Conservation (phyloP, 2,329 filamentous ascomycete genomes). For the Fusarium annulatum region DNA sequence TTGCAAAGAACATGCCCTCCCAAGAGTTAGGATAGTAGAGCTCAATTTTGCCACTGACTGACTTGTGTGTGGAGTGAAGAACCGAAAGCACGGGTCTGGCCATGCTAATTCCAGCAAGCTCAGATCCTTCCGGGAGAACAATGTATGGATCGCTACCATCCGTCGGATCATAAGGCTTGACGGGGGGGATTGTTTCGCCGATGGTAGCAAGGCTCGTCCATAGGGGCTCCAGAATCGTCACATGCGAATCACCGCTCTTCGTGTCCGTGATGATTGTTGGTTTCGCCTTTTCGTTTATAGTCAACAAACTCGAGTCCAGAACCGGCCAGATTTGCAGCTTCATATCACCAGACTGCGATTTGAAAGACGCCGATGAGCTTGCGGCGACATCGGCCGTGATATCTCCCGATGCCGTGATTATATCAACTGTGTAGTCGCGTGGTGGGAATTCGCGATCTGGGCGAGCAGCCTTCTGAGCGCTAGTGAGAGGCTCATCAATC, state of each 20-base stretch:
- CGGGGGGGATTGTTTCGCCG: slow-evolving; percentile 14
- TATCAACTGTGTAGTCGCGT: slow-evolving; percentile 59
- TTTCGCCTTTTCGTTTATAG: slow-evolving; percentile 5
- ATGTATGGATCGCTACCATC: slow-evolving; percentile 38
- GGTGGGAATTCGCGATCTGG: slow-evolving; percentile 51
- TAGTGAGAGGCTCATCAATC: slow-evolving; percentile 55
- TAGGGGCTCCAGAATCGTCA: slow-evolving; percentile 57
- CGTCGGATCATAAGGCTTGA: slow-evolving; percentile 30
- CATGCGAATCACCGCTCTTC: slow-evolving; percentile 55
- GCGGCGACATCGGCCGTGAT: slow-evolving; percentile 57
- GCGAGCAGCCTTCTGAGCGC: slow-evolving; percentile 28
- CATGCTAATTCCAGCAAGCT: not conserved
- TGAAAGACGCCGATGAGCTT: slow-evolving; percentile 50
- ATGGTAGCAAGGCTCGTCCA: slow-evolving; percentile 49
- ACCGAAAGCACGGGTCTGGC: slow-evolving; percentile 45
- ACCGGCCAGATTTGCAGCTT: slow-evolving; percentile 58
- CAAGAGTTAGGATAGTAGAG: slow-evolving; percentile 61
- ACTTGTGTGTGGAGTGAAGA: slow-evolving; percentile 56
- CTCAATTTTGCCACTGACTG: slow-evolving; percentile 57
- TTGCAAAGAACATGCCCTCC: slow-evolving; percentile 58
- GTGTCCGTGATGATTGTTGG: slow-evolving; percentile 55
- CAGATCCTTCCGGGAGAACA: slow-evolving; percentile 9
- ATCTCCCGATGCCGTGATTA: slow-evolving; percentile 58
- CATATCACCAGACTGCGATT: slow-evolving; percentile 56
- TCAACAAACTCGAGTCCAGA: slow-evolving; percentile 45